Conservation (phyloP, 306 rosid species). For the Vigna unguiculata region DNA sequence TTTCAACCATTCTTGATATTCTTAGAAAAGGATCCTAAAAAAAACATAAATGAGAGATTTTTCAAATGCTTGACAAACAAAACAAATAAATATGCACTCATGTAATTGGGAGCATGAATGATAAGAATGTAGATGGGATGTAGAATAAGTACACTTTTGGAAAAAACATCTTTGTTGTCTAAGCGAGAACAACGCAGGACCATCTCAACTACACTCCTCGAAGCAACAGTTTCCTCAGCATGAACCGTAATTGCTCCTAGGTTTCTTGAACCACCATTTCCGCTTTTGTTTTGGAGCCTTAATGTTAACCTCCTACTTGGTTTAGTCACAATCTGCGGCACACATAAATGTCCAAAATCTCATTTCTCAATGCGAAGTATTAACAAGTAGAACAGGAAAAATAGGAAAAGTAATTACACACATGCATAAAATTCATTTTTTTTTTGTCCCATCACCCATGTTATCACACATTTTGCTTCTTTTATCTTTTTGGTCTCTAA, state of each 20-base stretch:
- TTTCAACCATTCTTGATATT: conserved; percentile 81
- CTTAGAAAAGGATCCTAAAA: conserved; percentile 84
- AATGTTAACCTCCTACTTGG: conserved; percentile 58
- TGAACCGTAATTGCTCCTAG: conserved; percentile 70
- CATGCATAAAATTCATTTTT: background rate
- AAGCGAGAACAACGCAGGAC: conserved; percentile 70
- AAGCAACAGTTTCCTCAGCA: conserved; percentile 78
- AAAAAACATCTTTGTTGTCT: conserved; percentile 79
- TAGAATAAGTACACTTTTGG: conserved; percentile 67
- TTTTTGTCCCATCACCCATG: background rate
- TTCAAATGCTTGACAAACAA: background rate
- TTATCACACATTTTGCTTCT: background rate
- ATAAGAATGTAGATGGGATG: background rate
- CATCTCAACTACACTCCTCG: conserved; percentile 72
- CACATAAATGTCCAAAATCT: conserved; percentile 1
- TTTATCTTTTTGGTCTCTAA: background rate
- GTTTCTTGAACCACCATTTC: conserved; percentile 52
- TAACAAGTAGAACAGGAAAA: conserved; percentile 10
- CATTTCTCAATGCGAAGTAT: conserved; percentile 6
- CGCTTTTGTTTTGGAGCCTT: conserved; percentile 52
- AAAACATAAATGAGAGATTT: conserved; percentile 18
- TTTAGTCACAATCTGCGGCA: conserved; percentile 75
- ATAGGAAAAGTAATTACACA: background rate
- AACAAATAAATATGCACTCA: background rate
- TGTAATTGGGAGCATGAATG: background rate